These are phyloP conservation scores for Lyophyllum shimeji DNA, from an alignment of 768 basidiomycete species.

Conservation along the genomic window DNA sequence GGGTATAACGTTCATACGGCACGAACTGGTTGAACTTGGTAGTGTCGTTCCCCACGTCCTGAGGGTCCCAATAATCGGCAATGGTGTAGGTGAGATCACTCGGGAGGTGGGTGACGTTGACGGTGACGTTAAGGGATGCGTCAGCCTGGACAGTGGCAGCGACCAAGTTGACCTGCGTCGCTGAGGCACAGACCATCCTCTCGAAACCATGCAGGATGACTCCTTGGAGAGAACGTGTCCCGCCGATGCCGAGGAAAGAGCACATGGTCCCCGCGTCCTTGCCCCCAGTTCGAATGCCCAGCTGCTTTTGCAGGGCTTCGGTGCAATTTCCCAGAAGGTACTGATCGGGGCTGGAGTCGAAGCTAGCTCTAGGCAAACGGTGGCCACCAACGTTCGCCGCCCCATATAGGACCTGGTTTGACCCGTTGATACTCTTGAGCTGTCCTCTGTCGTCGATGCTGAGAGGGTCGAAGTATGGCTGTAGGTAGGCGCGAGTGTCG, in stretches of 20 bases:
- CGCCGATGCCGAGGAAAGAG: constrained; percentile 14
- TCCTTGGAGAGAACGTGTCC: constrained; percentile 6
- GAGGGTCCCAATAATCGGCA: constrained; percentile 12
- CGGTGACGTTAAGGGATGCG: not conserved
- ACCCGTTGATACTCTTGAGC: constrained; percentile 7
- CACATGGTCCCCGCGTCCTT: constrained; percentile 7
- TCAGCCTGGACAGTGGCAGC: constrained; percentile 12
- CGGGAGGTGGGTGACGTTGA: constrained; percentile 14
- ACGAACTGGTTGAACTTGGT: not conserved
- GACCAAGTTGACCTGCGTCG: constrained; percentile 21
- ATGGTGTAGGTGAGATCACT: constrained; percentile 13
- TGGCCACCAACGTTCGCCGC: constrained; percentile 9
- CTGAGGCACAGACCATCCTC: constrained; percentile 18
- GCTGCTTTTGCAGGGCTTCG: constrained; percentile 2
- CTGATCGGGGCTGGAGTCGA: not conserved
- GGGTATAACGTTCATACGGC: constrained; percentile 12
- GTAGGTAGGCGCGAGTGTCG: constrained; percentile 16
- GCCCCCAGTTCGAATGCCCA: constrained; percentile 2
- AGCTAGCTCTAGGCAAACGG: not conserved
- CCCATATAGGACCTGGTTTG: not conserved
- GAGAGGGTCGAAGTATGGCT: constrained; percentile 18
- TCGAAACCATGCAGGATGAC: not conserved
- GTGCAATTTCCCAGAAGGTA: constrained; percentile 15
- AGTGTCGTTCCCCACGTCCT: not conserved
- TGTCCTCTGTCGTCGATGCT: constrained; percentile 6